Evolutionary conservation across 371 early-diverging fungal species (phyloP), one percentile per base, ranked within the genome.

Genomic region (Rhizomucor pusillus): DNA sequence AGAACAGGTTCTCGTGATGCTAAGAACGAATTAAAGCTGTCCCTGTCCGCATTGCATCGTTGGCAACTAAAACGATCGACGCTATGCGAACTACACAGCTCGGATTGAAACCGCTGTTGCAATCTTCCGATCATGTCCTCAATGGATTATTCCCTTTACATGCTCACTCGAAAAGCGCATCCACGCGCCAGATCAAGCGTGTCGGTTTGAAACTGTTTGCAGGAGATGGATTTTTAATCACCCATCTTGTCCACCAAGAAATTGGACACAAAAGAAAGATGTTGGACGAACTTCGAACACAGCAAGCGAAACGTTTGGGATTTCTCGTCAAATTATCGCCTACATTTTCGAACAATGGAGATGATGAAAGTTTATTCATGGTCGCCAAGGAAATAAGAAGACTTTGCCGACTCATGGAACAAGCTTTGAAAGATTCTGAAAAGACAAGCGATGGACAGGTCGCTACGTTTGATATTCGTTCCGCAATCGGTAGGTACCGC

Each of bases 221-320:
- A 10, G 50, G 52, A 12, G 71, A 53, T 44, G 81, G 63, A 10
- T 71, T 69, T 11, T 68, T 65, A 40, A 57, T 84, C 10, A 63
- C 88, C 20, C 75, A 79, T 35, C 63, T 84, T 16, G 66, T 80
- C 22, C 79, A 77, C 25, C 77, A 81, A 41, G 90, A 90, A 66
- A 75, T 90, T 39, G 65, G 61, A 0, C 55, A 73, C n/a, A 87
- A 86, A 55, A 78, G 73, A 41, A 62, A 60, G 22, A 63, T 66
- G 20, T 61, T 90, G 22, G 75, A 69, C 12, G 48, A 60, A 12
- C 71, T 82, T 18, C 81, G 83, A 10, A 71, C 81, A 19, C 68
- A 77, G 23, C 83, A 88, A 41, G 88, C 90, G 0, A 80, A 75
- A 16, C 79, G 75, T 43, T 69, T 90, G 20, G 91, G 91, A 7